Conservation (phyloP, 768 basidiomycete genomes). For the Russula emetica region DNA sequence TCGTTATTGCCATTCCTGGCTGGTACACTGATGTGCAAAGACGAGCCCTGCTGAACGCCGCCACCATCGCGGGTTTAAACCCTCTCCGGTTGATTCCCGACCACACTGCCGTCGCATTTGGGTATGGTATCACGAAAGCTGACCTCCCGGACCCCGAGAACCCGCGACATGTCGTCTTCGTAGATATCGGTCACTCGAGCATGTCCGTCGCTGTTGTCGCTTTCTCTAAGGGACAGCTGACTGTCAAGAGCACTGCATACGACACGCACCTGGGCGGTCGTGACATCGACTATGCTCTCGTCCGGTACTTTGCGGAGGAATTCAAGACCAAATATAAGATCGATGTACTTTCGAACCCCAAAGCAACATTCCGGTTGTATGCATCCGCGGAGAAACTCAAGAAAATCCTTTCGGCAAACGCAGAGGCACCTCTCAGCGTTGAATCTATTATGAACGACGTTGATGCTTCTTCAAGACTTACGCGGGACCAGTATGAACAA, state of each 20-base stretch:
- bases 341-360: slow-evolving; percentile 86
- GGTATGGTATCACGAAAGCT: slow-evolving; percentile 97
- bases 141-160: slow-evolving; percentile 85
- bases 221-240: slow-evolving; percentile 90
- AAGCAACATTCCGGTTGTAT: slow-evolving; percentile 86
- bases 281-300: slow-evolving; percentile 90
- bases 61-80: slow-evolving; percentile 84
- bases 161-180: slow-evolving; percentile 85
- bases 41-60: slow-evolving; percentile 85
- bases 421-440: slow-evolving; percentile 83
- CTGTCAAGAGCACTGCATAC: slow-evolving; percentile 83
- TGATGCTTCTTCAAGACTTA: slow-evolving; percentile 83
- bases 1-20: slow-evolving; percentile 93
- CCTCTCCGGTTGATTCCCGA: slow-evolving; percentile 95
- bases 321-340: slow-evolving; percentile 99
- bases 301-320: slow-evolving; percentile 82
- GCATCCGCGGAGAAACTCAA: slow-evolving; percentile 92
- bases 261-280: slow-evolving; percentile 94
- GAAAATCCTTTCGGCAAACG: slow-evolving; percentile 93
- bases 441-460: slow-evolving; percentile 96
- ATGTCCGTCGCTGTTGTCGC: slow-evolving; percentile 84
- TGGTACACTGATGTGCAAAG: slow-evolving; percentile 96
- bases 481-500: slow-evolving; percentile 75
- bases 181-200: slow-evolving; percentile 93
- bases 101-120: slow-evolving; percentile 90